Percentiles rank a stretch among this genome's conserved stretches.
Evolutionary conservation across 805 yeast species (phyloP).

Genomic region (Lipomyces japonicus): DNA sequence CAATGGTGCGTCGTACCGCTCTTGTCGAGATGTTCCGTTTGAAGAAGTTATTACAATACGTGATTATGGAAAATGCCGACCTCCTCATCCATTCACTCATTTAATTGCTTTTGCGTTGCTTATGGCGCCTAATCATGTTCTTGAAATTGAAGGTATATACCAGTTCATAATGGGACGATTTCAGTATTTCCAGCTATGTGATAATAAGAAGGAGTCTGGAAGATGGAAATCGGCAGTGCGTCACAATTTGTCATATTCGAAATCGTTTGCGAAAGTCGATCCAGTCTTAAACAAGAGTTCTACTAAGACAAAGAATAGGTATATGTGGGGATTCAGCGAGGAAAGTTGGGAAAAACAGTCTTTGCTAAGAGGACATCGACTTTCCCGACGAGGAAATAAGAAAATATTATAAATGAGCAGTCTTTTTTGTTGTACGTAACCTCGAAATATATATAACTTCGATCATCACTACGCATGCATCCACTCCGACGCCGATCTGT

Average conservation of each 20-base stretch:
- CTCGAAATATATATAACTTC: not conserved
- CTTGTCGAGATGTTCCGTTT: slow-evolving; percentile 13
- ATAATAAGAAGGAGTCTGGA: not conserved
- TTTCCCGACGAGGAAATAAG: not conserved
- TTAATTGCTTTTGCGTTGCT: slow-evolving; percentile 13
- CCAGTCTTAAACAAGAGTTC: not conserved
- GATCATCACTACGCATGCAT: too few relatives aligned
- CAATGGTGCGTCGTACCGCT: slow-evolving; percentile 14
- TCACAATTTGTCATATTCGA: slow-evolving; percentile 7
- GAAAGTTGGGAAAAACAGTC: slow-evolving; percentile 2
- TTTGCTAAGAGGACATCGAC: slow-evolving; percentile 9
- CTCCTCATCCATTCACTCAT: slow-evolving; percentile 10
- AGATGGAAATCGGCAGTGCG: slow-evolving; percentile 14
- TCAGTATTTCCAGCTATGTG: slow-evolving; percentile 4
- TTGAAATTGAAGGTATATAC: slow-evolving; percentile 10
- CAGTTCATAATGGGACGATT: not conserved
- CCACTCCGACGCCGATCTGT: too few relatives aligned
- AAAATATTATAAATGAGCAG: not conserved
- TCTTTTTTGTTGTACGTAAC: not conserved
- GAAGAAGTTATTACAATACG: slow-evolving; percentile 1
- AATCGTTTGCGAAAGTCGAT: slow-evolving; percentile 7
- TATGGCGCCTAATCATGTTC: not conserved
- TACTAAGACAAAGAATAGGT: slow-evolving; percentile 1
- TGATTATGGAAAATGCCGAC: slow-evolving; percentile 7
- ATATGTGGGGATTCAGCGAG: slow-evolving; percentile 6